Evolutionary conservation across 163 green algal species (phyloP).

Genomic region (Chlamydomonas reinhardtii): DNA sequence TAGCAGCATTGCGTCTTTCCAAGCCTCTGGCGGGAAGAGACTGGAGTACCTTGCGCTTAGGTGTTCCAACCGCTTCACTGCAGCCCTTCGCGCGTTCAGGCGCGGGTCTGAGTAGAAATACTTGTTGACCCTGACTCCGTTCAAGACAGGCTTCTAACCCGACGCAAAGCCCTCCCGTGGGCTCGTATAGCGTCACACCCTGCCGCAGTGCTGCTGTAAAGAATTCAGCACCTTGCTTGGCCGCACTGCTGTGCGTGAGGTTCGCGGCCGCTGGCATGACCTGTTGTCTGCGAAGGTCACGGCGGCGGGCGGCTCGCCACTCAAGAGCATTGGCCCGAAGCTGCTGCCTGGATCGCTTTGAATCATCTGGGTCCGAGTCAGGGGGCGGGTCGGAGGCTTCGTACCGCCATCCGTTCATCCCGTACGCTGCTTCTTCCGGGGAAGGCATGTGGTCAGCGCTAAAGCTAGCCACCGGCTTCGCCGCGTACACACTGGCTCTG

Average conservation of each 20-base stretch:
- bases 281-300: not conserved
- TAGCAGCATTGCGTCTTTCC: not conserved
- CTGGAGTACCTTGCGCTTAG: too few species aligned
- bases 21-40: not conserved
- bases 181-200: not conserved
- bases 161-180: too few species aligned
- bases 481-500: not conserved
- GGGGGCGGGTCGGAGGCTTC: not conserved
- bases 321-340: not conserved
- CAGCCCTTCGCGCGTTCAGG: not conserved
- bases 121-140: too few species aligned
- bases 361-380: not conserved
- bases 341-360: too few species aligned
- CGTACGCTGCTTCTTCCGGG: not conserved
- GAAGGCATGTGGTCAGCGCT: not conserved
- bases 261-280: too few species aligned
- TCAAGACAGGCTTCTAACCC: too few species aligned
- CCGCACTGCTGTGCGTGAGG: not conserved
- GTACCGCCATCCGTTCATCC: not conserved
- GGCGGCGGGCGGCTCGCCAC: not conserved
- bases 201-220: not conserved
- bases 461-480: not conserved
- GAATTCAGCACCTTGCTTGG: not conserved
- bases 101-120: too few species aligned
- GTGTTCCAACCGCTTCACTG: not conserved